phyloP scores from a whole-genome alignment of 768 basidiomycete genomes.

The Pholiota microspora region DNA sequence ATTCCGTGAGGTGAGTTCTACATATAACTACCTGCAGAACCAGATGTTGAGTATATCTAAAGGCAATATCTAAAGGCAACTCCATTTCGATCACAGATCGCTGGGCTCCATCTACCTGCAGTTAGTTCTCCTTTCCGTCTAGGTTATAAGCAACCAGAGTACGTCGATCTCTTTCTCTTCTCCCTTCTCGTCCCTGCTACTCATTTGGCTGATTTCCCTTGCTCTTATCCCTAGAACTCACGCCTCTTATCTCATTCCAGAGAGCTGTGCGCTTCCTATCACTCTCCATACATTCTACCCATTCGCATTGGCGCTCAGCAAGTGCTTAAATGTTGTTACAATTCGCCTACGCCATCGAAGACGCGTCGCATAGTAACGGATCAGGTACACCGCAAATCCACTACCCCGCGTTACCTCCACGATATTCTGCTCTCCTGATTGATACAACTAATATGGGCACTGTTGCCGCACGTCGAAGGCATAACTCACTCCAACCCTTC shows the following conservation, averaged over 20 bases:
- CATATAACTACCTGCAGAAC: neutral
- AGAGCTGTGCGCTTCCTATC: too few relatives aligned
- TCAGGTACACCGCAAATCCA: neutral
- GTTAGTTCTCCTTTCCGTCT: neutral
- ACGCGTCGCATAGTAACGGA: neutral
- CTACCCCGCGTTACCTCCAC: neutral
- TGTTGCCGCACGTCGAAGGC: neutral
- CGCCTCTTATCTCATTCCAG: neutral
- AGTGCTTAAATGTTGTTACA: neutral
- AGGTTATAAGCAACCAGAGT: neutral
- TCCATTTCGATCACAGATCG: neutral
- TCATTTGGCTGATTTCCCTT: neutral
- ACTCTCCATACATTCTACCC: too few relatives aligned
- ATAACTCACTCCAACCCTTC: conserved; percentile 14
- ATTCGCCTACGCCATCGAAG: neutral
- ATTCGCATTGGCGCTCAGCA: too few relatives aligned
- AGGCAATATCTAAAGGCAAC: neutral
- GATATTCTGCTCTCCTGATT: neutral
- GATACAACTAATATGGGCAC: neutral
- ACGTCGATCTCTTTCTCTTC: neutral
- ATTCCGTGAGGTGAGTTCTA: neutral
- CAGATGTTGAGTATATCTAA: neutral
- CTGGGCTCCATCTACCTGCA: neutral
- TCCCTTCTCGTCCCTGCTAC: neutral
- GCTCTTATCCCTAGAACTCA: neutral